These are phyloP conservation scores for Cerioporus squamosus DNA, from an alignment of 1,284 basidiomycete species.

Conservation along the genomic window DNA sequence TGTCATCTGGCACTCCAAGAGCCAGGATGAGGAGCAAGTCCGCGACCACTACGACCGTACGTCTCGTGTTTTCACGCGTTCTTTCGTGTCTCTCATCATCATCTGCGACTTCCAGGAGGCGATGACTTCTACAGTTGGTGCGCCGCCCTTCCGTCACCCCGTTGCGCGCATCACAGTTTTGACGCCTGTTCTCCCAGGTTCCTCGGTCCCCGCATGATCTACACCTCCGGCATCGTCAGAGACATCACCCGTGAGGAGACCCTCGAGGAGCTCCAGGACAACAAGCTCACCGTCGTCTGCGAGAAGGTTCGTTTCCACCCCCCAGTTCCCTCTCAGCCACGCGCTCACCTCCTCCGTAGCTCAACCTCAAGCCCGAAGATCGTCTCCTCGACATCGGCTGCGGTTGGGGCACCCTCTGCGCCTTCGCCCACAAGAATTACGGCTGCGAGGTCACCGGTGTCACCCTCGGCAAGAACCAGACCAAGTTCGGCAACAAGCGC, in stretches of 20 bases:
- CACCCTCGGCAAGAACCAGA: slow-evolving; percentile 91
- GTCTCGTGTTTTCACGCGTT: slow-evolving; percentile 31
- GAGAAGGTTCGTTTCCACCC: slow-evolving; percentile 62
- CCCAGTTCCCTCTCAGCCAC: neutral
- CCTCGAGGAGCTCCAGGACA: slow-evolving; percentile 97
- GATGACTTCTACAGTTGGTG: slow-evolving; percentile 94
- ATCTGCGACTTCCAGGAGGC: slow-evolving; percentile 53
- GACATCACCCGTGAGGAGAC: slow-evolving; percentile 81
- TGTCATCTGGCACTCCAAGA: slow-evolving; percentile 88
- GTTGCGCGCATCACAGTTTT: neutral
- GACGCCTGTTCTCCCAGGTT: slow-evolving; percentile 58
- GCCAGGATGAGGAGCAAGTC: slow-evolving; percentile 95
- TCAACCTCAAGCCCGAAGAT: slow-evolving; percentile 82
- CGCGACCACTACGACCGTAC: slow-evolving; percentile 95
- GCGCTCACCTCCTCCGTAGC: slow-evolving; percentile 33
- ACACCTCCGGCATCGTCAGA: slow-evolving; percentile 91
- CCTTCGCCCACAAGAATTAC: slow-evolving; percentile 98
- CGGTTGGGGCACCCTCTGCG: slow-evolving; percentile 96
- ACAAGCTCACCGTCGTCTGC: slow-evolving; percentile 96
- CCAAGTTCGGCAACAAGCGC: slow-evolving; percentile 90
- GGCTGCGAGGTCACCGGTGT: slow-evolving; percentile 95
- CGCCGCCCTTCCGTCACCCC: slow-evolving; percentile 9
- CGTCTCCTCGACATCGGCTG: slow-evolving; percentile 93
- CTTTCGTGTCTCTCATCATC: slow-evolving; percentile 25
- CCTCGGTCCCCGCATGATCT: slow-evolving; percentile 96